Evolutionary conservation across 2,329 filamentous ascomycete species (phyloP), one percentile per base, ranked within the genome.

Genomic region (Arthrobotrys conoides): DNA sequence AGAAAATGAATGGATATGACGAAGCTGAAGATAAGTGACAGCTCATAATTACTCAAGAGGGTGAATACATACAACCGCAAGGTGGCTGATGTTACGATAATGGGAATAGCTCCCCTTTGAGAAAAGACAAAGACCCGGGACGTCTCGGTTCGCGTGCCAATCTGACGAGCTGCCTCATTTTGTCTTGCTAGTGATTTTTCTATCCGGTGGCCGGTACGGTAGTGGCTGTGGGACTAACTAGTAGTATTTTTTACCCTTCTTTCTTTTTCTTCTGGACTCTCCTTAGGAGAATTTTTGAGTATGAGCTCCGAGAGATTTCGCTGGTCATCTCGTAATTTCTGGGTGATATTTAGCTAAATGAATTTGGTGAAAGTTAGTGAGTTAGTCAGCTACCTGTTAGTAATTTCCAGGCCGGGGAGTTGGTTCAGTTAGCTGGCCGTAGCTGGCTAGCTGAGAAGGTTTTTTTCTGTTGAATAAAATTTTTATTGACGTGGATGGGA

Each of bases 91-190:
- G 14, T 55, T 55, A 55, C 51, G 51, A 38, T 59, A 59, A 38
- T 59, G 18, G 53, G 53, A 59, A 59, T 73, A 24, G 59, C 38
- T 41, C 5, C 9, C 12, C 12, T 41, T 41, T 9, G 22, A 51
- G 6, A 16, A 18, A 61, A 14, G n/a, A 30, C 1, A 12, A 12
- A 16, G 9, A 44, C 18, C 22, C 55, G 61, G 57, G 44, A 30
- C 36, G 16, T 57, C 49, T 67, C 51, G 70, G 61, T 67, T 67
- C 57, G 51, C 44, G 27, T 51, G 46, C 59, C 70, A 72, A 67
- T 67, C 51, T 49, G 70, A 67, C 61, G 22, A 71, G 53, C 59
- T 71, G 67, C 59, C 61, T 67, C 61, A 59, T 51, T 63, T 66
- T 36, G 22, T 41, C 16, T 30, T 30, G 27, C 27, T 3, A 3